phyloP scores from a whole-genome alignment of 2,329 filamentous ascomycete genomes.

The Hysterium pulicare region DNA sequence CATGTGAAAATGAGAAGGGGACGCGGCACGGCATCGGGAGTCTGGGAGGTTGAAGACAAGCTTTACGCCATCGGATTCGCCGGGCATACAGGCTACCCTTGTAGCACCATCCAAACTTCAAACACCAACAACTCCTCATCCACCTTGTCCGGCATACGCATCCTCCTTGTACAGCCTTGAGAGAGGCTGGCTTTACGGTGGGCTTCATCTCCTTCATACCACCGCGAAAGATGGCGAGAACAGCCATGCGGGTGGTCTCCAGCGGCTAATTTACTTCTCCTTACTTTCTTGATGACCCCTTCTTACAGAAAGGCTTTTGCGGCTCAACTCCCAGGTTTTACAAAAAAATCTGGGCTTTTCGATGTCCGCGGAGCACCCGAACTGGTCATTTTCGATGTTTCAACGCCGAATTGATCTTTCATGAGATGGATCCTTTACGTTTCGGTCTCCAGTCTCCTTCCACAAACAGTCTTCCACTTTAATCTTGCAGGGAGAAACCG shows the following conservation, averaged over 20 bases:
- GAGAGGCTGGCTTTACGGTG: not conserved
- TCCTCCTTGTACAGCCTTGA: not conserved
- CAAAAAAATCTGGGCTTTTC: not conserved
- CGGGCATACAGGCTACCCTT: not conserved
- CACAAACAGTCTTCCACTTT: not conserved
- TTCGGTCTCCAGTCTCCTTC: not conserved
- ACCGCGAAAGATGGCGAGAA: not conserved
- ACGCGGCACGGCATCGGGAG: not conserved
- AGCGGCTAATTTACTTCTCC: not conserved
- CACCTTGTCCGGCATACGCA: not conserved
- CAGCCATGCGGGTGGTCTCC: not conserved
- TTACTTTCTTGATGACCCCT: not conserved
- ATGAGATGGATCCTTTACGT: not conserved
- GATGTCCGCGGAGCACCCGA: not conserved
- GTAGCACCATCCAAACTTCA: constrained; percentile 2
- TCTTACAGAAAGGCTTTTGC: too few relatives aligned
- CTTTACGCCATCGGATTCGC: constrained; percentile 1
- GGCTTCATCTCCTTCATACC: constrained; percentile 1
- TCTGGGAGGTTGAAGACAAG: not conserved
- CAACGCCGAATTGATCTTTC: not conserved
- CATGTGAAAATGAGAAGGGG: not conserved
- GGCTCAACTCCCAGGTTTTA: not conserved
- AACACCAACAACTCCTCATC: constrained; percentile 1
- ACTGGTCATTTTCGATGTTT: not conserved
- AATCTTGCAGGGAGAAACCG: not conserved